Percentiles rank a stretch among this genome's conserved stretches.
phyloP scores from a whole-genome alignment of 176 grass and related monocot genomes.

The Carex pumila region DNA sequence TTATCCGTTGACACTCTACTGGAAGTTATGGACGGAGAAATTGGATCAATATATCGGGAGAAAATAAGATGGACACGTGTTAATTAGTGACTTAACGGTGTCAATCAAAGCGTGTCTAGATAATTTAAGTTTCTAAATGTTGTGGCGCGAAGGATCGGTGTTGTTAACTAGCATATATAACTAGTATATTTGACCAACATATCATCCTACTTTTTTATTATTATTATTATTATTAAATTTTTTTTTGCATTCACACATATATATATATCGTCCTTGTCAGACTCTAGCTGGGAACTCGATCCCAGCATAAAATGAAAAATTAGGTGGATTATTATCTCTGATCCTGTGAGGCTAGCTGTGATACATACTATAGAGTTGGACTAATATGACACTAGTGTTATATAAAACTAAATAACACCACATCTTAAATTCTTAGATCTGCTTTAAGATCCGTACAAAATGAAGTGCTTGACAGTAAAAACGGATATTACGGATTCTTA shows the following conservation, averaged over 20 bases:
- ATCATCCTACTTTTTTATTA: background rate
- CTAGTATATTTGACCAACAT: background rate
- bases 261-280: background rate
- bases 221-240: no score
- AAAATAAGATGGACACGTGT: constrained; percentile 5
- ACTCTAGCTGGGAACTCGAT: background rate
- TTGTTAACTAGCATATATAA: constrained; percentile 9
- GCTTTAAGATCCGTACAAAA: no score
- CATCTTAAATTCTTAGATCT: no score
- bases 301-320: background rate
- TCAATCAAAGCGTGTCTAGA: constrained; percentile 1
- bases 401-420: no score
- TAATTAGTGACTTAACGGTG: background rate
- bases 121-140: constrained; percentile 21
- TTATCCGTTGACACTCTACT: no score
- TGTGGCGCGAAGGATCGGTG: constrained; percentile 33
- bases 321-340: no score
- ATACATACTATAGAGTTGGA: no score
- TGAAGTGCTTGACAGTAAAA: no score
- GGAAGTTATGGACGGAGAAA: background rate
- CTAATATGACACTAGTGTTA: no score
- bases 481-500: no score
- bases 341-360: no score
- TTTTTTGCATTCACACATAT: no score
- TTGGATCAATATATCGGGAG: background rate